Base-by-base conservation (phyloP, 108 stramenopile species). In the Schizochytrium sp. region DNA sequence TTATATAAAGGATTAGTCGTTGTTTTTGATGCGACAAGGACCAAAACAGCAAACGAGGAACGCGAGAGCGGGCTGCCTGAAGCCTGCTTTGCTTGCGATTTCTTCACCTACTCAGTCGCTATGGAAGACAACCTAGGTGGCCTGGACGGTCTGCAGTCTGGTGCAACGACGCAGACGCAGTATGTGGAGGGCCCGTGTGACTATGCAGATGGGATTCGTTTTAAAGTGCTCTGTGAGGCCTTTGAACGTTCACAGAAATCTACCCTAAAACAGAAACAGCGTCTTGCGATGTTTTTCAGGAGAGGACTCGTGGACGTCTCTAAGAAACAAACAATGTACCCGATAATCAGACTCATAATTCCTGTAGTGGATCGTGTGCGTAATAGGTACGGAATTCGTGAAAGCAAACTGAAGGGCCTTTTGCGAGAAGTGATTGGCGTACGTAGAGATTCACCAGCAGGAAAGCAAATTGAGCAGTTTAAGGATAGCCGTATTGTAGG, bases 101-200 rank as follows among this genome's bases (percentile, higher is more conserved):
- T 28, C 28, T 28, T 0, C 28, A 28, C 28, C 28, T 28, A 28
- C 28, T 28, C 28, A 60, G 59, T 60, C 19, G 59, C 59, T 17
- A n/a, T 19, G 59, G n/a, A 17, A 60, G 59, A 17, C 59, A 60
- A 60, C 19, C 19, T 60, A 17, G 19, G 59, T n/a, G n/a, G 59
- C 19, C 59, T 60, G 59, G 59, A 17, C 19, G 12, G 73, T 7
- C 50, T 55, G 76, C 76, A 83, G 76, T 83, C 50, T 44, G 44
- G 64, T 69, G 47, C 47, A 47, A 53, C 15, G 28, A 0, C 12
- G 1, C 15, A 10, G 0, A n/a, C 76, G 5, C 72, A 5, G 45
- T 83, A 83, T 53, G 53, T 55, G 45, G 76, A 83, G 53, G 76
- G 76, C 50, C 76, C 76, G 1, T 55, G 50, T n/a, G 15, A 56